Percentiles rank a stretch among this genome's conserved stretches.
Conservation (phyloP, 2,329 filamentous ascomycete genomes). For the Xylariomycetidae sp. region DNA sequence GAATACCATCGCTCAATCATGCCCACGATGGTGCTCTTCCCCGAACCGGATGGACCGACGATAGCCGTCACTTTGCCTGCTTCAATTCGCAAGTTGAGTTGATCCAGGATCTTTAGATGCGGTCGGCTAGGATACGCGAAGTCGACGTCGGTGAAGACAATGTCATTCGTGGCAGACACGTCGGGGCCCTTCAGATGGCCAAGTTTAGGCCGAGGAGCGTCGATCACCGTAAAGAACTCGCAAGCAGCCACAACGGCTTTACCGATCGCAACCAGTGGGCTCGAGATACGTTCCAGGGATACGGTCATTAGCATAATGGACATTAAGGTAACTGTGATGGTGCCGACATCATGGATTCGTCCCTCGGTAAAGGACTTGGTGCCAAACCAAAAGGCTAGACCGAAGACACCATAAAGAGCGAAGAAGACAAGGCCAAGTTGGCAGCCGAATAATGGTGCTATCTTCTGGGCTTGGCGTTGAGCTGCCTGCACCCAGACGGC, state of each 20-base stretch:
- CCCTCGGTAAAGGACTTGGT: constrained; percentile 43
- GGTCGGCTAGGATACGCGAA: constrained; percentile 68
- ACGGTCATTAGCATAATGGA: constrained; percentile 54
- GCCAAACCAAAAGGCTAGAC: constrained; percentile 58
- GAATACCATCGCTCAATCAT: constrained; percentile 69
- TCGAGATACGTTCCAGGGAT: constrained; percentile 50
- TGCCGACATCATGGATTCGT: constrained; percentile 42
- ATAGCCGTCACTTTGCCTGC: constrained; percentile 66
- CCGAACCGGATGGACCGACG: constrained; percentile 65
- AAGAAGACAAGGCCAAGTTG: constrained; percentile 54
- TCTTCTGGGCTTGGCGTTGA: constrained; percentile 40
- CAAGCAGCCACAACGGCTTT: constrained; percentile 53
- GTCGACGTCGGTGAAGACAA: constrained; percentile 57
- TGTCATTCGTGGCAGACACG: constrained; percentile 45
- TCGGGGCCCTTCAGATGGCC: constrained; percentile 41
- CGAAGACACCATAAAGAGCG: constrained; percentile 45
- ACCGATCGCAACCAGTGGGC: constrained; percentile 51
- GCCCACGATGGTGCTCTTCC: constrained; percentile 69
- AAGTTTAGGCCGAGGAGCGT: constrained; percentile 36
- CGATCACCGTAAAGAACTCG: constrained; percentile 51
- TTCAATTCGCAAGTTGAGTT: constrained; percentile 51
- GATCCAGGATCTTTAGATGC: constrained; percentile 56
- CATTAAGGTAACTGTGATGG: constrained; percentile 51
- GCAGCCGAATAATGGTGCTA: constrained; percentile 43
- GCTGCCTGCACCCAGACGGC: constrained; percentile 49